Base-by-base conservation (phyloP, 345 rosid genomes). In the Bretschneidera sinensis region DNA sequence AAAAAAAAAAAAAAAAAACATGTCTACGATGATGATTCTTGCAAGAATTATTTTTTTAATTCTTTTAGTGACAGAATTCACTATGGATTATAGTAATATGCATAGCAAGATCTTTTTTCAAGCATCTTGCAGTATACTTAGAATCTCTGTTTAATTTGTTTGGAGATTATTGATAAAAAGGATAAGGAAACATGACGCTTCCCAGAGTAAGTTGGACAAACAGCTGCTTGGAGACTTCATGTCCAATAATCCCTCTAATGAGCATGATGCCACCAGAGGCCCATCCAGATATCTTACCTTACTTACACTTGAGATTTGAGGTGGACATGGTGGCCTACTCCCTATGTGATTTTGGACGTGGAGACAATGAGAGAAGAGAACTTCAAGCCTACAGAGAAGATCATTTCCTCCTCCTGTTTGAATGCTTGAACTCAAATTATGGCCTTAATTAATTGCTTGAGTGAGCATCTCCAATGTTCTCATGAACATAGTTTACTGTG, bases 311-410 rank as follows among this genome's bases (percentile, higher is more conserved):
- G 74, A 80, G 97, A 70, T 94, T 89, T 64, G 97, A 94, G 77
- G 88, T 74, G 71, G 99, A 94, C 70, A 94, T 94, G 97, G 88
- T 89, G 63, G 99, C 97, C 35, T 94, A 94, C 70, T 94, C 95
- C 62, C 75, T 73, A 8, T 94, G 96, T 51, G 94, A 89, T 61
- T 92, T 89, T 35, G 97, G 97, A 56, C 97, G 97, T 14, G 87
- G 96, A 48, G 79, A 75, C 66, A 35, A 62, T 4, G 98, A 92
- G 74, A 76, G 62, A 65, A 80, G 55, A 68, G 94, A 92, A 73
- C 97, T 89, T 66, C 83, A 80, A 68, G 76, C 87, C 18, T 92
- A 89, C 76, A 74, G 98, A 39, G 85, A 85, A 57, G 74, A 68
- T 43, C 98, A 92, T 69, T 92, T 92, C 69, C 95, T 97, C 59